Percentiles rank a stretch among this genome's conserved stretches.
Evolutionary conservation across 2,329 filamentous ascomycete species (phyloP).

Genomic region (Ophiostoma pallidulum): DNA sequence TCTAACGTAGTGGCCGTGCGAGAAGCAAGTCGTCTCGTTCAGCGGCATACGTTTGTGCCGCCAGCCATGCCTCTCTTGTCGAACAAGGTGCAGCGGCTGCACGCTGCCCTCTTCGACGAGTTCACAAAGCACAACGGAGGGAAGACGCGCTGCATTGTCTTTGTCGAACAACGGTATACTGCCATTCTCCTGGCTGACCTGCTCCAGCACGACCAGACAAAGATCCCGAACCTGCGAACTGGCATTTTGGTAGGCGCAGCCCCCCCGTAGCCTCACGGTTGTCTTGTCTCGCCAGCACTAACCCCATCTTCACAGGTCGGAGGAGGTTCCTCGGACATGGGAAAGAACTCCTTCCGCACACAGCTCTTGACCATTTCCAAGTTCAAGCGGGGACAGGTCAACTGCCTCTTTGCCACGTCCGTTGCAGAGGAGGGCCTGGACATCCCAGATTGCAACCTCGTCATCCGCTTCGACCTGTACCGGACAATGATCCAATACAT

Average conservation of each 20-base stretch:
- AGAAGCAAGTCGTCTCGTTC: constrained; percentile 47
- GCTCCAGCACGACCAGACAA: constrained; percentile 46
- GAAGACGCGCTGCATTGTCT: constrained; percentile 65
- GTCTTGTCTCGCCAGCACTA: too few species aligned
- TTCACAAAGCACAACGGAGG: constrained; percentile 50
- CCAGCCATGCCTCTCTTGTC: constrained; percentile 44
- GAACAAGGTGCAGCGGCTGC: constrained; percentile 59
- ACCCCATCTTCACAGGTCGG: constrained; percentile 5
- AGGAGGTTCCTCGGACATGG: constrained; percentile 14
- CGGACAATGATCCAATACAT: constrained; percentile 89
- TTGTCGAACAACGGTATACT: constrained; percentile 70
- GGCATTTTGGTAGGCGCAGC: constrained; percentile 48
- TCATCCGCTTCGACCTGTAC: constrained; percentile 77
- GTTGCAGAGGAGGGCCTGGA: constrained; percentile 61
- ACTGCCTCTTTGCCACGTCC: constrained; percentile 58
- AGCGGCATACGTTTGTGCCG: constrained; percentile 35
- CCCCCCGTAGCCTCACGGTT: too few species aligned
- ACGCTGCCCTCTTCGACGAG: constrained; percentile 46
- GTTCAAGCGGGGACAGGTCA: constrained; percentile 49
- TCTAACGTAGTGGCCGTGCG: constrained; percentile 41
- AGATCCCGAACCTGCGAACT: constrained; percentile 48
- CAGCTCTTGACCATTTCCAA: constrained; percentile 65
- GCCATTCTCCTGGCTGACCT: constrained; percentile 64
- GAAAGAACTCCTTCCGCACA: constrained; percentile 32
- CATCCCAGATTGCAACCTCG: constrained; percentile 56